These are phyloP conservation scores for Alliaria petiolata DNA, from an alignment of 345 rosid genomes.

Conservation along the genomic window DNA sequence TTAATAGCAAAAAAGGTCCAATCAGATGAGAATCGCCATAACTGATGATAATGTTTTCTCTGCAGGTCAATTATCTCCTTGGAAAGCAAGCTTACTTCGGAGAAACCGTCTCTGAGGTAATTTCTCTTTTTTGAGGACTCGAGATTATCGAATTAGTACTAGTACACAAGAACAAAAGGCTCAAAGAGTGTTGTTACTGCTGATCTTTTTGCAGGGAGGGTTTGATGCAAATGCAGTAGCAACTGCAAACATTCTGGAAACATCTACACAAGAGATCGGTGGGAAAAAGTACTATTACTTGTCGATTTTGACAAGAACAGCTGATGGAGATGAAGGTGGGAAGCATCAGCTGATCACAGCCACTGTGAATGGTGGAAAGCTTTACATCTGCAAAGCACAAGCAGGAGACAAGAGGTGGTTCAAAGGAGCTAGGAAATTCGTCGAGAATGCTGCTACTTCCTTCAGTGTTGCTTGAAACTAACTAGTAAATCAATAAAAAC, in stretches of 20 bases:
- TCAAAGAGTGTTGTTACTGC: not conserved
- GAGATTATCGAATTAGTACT: not conserved
- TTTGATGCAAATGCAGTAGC: conserved; percentile 71
- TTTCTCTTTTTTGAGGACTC: not conserved
- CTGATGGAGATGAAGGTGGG: conserved; percentile 98
- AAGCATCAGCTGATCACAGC: conserved; percentile 83
- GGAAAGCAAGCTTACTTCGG: conserved; percentile 85
- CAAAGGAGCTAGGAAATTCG: conserved; percentile 78
- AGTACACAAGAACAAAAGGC: not conserved
- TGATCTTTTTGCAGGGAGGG: conserved; percentile 55
- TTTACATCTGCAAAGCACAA: conserved; percentile 88
- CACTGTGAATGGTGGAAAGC: conserved; percentile 69
- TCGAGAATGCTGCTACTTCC: conserved; percentile 62
- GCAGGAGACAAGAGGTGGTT: conserved; percentile 99
- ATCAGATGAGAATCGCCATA: not conserved
- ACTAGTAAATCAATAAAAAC: not conserved
- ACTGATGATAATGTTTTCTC: not conserved
- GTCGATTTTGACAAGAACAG: conserved; percentile 84
- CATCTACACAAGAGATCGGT: conserved; percentile 27
- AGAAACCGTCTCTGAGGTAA: conserved; percentile 74
- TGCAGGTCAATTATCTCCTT: conserved; percentile 74
- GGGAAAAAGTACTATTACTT: conserved; percentile 65
- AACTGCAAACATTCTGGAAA: conserved; percentile 77
- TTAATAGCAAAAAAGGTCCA: not conserved
- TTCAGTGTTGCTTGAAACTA: conserved; percentile 69